Conservation (phyloP, 441 rosid species). For the Francoa sonchifolia region DNA sequence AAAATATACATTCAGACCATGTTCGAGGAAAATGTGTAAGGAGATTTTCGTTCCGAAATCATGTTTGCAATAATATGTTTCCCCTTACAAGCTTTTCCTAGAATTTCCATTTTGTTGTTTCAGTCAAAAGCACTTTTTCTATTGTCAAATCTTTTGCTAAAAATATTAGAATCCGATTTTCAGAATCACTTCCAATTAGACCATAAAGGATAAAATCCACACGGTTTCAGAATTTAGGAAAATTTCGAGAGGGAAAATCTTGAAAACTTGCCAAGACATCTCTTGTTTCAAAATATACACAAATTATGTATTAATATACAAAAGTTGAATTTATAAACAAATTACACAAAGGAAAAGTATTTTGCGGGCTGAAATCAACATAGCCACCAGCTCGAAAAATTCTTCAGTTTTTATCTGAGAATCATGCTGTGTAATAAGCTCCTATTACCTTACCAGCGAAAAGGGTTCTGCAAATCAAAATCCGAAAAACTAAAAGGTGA, state of each 20-base stretch:
- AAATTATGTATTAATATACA: not conserved
- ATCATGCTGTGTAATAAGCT: not conserved
- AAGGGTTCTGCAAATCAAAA: slow-evolving; percentile 20
- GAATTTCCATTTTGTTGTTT: no score
- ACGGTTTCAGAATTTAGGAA: no score
- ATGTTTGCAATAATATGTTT: no score
- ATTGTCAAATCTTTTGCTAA: no score
- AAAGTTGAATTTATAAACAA: slow-evolving; percentile 5
- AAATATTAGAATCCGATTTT: no score
- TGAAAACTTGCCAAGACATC: no score
- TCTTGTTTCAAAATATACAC: slow-evolving; percentile 1
- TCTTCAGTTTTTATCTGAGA: not conserved
- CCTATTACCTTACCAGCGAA: slow-evolving; percentile 10
- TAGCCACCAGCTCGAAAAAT: slow-evolving; percentile 8
- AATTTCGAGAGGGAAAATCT: no score
- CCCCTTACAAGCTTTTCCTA: no score
- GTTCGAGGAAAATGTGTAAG: slow-evolving; percentile 2
- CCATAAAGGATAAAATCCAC: no score
- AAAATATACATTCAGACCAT: not conserved
- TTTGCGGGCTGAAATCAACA: slow-evolving; percentile 9
- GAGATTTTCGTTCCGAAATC: slow-evolving; percentile 2
- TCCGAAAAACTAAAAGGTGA: slow-evolving; percentile 17
- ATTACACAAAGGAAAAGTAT: slow-evolving; percentile 3
- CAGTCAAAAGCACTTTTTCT: no score
- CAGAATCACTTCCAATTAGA: no score